Evolutionary conservation across 2,329 filamentous ascomycete genomes (phyloP), one percentile per base, ranked within the genome.

Genomic region (Ustilaginoidea virens): DNA sequence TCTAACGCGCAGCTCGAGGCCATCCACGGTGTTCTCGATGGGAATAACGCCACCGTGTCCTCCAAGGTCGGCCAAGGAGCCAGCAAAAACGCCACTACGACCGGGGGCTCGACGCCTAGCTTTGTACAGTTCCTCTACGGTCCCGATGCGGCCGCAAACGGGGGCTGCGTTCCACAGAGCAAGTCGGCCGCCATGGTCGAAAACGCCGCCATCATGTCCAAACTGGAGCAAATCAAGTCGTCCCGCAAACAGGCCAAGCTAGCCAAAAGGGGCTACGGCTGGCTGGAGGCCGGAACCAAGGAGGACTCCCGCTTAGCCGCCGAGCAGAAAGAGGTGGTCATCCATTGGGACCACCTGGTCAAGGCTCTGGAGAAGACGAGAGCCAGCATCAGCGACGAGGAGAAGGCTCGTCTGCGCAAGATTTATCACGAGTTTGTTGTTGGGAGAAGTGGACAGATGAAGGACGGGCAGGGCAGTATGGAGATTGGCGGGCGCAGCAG

Each of bases 1-100:
- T 94, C 92, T 44, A 98, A 98, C 41, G 86, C 90, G 0, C 90
- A 98, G 49, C 67, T 98, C 5, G 87, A 96, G 56, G 90, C 90
- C 17, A 94, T 98, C 38, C 90, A 98, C 48, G 86, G 94, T 40
- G 74, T 92, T 3, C 68, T 98, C 1, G 77, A 54, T 25, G 43
- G 48, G 4, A 73, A n/a, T n/a, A n/a, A 30, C 71, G 76, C 38
- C 5, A 39, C 43, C 17, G 23, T 7, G 61, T 72, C 23, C 61
- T 72, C 24, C 16, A 45, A 42, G 12, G 43, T 37, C 19, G 51
- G 47, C 25, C 47, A 47, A 8, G 46, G 50, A n/a, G 51, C 46
- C 36, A 49, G 53, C 29, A 47, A 49, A 7, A 31, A 17, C 38
- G 46, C 53, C 33, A 29, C 36, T 32, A 39, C 39, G 32, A 39